phyloP scores from a whole-genome alignment of 345 rosid genomes.

The Pistacia atlantica region DNA sequence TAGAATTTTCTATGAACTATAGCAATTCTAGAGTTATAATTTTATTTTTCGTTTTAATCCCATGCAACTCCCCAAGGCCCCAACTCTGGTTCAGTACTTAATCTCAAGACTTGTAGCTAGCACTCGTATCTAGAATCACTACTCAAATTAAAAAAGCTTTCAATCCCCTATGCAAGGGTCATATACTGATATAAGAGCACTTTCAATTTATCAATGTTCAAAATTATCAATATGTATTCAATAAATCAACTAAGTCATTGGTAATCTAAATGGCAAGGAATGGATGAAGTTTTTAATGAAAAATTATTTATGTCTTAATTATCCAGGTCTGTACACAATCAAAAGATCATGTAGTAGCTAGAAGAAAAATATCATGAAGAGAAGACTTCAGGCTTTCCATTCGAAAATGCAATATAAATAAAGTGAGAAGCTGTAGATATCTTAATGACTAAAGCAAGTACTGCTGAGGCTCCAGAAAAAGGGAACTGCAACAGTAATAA shows the following conservation, averaged over 20 bases:
- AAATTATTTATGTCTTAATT: not conserved
- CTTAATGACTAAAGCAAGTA: not conserved
- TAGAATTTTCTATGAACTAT: not conserved
- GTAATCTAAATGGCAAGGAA: not conserved
- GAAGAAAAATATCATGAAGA: not conserved
- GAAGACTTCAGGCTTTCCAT: not conserved
- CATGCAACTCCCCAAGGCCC: too few species aligned
- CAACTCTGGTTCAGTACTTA: too few species aligned
- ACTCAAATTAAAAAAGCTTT: not conserved
- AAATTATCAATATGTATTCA: too few species aligned
- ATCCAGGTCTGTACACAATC: not conserved
- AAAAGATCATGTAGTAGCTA: too few species aligned
- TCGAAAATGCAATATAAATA: not conserved
- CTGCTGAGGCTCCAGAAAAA: not conserved
- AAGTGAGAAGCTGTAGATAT: not conserved
- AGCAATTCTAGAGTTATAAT: not conserved
- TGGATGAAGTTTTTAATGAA: not conserved
- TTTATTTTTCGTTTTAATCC: too few species aligned
- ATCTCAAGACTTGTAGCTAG: too few species aligned
- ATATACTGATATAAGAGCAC: not conserved
- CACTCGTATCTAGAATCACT: not conserved
- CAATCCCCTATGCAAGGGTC: not conserved
- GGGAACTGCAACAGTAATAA: slow-evolving; percentile 1
- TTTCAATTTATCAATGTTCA: not conserved
- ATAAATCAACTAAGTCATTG: not conserved